These are phyloP conservation scores for Adansonia grandidieri DNA, from an alignment of 441 rosid species.

Conservation along the genomic window DNA sequence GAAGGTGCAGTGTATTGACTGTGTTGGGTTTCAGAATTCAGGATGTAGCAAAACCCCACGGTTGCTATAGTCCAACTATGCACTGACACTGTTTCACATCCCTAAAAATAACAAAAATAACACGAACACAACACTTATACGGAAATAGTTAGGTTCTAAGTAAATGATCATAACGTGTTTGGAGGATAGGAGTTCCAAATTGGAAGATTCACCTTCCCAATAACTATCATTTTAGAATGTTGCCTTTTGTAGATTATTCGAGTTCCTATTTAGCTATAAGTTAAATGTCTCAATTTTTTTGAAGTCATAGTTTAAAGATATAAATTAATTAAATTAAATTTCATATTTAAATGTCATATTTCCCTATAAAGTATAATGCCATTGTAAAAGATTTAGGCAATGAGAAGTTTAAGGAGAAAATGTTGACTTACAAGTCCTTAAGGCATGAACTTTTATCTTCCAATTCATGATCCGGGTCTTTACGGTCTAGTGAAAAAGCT, in stretches of 20 bases:
- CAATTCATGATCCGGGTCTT: slow-evolving; percentile 24
- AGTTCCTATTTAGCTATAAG: neutral
- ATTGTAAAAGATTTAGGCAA: neutral
- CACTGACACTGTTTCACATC: too few relatives aligned
- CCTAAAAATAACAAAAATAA: too few relatives aligned
- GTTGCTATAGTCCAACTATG: too few relatives aligned
- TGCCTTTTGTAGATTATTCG: neutral
- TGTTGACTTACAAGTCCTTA: slow-evolving; percentile 53
- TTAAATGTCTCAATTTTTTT: too few relatives aligned
- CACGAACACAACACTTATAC: too few relatives aligned
- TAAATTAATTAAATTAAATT: too few relatives aligned
- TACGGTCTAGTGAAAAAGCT: slow-evolving; percentile 56
- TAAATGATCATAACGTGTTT: too few relatives aligned
- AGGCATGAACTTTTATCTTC: slow-evolving; percentile 49
- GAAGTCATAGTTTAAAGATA: too few relatives aligned
- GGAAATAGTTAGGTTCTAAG: too few relatives aligned
- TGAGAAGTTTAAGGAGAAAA: neutral
- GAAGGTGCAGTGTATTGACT: slow-evolving; percentile 25
- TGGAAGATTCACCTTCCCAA: neutral
- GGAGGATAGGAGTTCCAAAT: too few relatives aligned
- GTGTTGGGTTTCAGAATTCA: neutral
- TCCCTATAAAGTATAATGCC: neutral
- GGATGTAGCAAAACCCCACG: neutral
- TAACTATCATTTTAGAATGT: neutral
- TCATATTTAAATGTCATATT: too few relatives aligned